Evolutionary conservation across 352 stramenopile species (phyloP), one percentile per base, ranked within the genome.

Genomic region (Phytophthora chlamydospora): DNA sequence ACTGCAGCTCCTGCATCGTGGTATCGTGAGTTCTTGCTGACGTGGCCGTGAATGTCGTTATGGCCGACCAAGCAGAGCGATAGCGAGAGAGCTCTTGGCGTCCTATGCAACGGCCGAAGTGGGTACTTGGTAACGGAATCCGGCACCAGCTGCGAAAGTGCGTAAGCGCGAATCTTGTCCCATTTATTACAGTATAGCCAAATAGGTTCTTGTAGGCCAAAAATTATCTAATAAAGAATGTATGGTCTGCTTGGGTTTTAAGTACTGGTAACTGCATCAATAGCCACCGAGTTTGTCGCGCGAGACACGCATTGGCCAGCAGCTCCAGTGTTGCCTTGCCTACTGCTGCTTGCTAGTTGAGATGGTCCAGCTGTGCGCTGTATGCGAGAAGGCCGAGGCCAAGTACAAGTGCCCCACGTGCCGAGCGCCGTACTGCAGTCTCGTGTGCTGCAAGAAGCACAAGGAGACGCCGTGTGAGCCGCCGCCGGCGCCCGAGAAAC

Each of bases 351-450:
- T 34, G 62, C 16, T 29, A 29, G 24, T 29, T 29, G 24, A 29
- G 19, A 88, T 87, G 83, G 58, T 45, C 21, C 71, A 82, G 31
- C 42, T 74, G 16, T 95, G 85, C 58, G 65, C 59, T 3, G 70
- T 93, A 32, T 95, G 85, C 49, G 48, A 62, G 46, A 54, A 63
- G 24, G 43, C 50, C 10, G 73, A 82, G 68, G 66, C 82, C 78
- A 93, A 92, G 74, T 95, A 95, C 83, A 95, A 93, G 60, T 95
- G 86, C 42, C 86, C 86, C 6, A 71, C 62, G 9, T 95, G 86
- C 49, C 74, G 84, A 45, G 52, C 71, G 35, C 77, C 76, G 19
- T 95, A 95, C 70, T 95, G 86, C 62, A 92, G 81, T 42, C 61
- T 83, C 0, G 68, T 72, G 4, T 95, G 86, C 66, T 95, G 80